These are phyloP conservation scores for Centrapalus pauciflorus DNA, from an alignment of 129 eudicot species.

Conservation along the genomic window DNA sequence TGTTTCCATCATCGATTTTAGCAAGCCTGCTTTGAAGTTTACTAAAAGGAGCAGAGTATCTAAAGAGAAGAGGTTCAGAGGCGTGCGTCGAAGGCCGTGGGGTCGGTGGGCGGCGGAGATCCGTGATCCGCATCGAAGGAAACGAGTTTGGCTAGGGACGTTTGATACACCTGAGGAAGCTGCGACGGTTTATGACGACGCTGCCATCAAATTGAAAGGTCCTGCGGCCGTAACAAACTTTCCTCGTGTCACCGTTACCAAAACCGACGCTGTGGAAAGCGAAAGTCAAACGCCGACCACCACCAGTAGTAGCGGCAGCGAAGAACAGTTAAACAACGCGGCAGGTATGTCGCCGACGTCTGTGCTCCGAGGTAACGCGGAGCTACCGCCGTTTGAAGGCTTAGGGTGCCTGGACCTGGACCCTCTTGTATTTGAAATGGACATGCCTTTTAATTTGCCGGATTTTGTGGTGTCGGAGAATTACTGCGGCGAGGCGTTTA, in stretches of 20 bases:
- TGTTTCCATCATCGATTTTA: slow-evolving; percentile 41
- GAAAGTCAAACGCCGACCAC: slow-evolving; percentile 10
- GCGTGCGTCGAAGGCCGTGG: slow-evolving; percentile 69
- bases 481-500: slow-evolving; percentile 34
- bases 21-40: not conserved
- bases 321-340: slow-evolving; percentile 10
- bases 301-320: slow-evolving; percentile 10
- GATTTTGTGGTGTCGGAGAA: slow-evolving; percentile 26
- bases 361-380: slow-evolving; percentile 35
- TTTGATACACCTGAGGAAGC: slow-evolving; percentile 69
- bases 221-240: slow-evolving; percentile 56
- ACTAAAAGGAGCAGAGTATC: not conserved
- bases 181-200: slow-evolving; percentile 58
- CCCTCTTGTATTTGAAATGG: slow-evolving; percentile 30
- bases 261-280: slow-evolving; percentile 6
- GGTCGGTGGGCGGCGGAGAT: slow-evolving; percentile 81
- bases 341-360: slow-evolving; percentile 64
- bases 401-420: slow-evolving; percentile 23
- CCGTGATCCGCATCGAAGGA: slow-evolving; percentile 52
- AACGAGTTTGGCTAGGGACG: slow-evolving; percentile 72
- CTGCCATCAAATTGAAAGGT: slow-evolving; percentile 57
- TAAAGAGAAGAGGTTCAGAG: slow-evolving; percentile 38
- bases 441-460: slow-evolving; percentile 39
- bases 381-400: slow-evolving; percentile 32
- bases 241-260: slow-evolving; percentile 34